These are phyloP conservation scores for Ensete ventricosum DNA, from an alignment of 176 grass and related monocot species.

Conservation along the genomic window DNA sequence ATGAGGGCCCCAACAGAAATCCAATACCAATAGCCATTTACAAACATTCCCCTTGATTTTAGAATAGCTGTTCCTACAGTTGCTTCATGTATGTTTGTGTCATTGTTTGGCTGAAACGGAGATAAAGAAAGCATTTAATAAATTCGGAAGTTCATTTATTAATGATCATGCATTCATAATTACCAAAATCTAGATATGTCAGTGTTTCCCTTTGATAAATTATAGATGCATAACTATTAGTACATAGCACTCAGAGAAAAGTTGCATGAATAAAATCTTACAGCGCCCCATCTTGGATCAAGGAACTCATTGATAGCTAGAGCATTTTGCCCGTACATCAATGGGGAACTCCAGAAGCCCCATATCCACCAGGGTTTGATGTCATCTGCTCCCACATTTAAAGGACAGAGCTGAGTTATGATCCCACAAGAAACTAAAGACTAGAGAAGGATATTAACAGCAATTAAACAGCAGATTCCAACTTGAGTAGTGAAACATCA, in stretches of 20 bases:
- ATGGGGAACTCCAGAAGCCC: slow-evolving; percentile 78
- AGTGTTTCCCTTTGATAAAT: background rate
- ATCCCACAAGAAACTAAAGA: too few species aligned
- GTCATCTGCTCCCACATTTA: background rate
- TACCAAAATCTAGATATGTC: background rate
- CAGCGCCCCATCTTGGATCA: slow-evolving; percentile 56
- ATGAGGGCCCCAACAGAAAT: slow-evolving; percentile 60
- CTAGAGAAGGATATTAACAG: too few species aligned
- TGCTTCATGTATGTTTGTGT: slow-evolving; percentile 37
- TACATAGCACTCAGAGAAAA: background rate
- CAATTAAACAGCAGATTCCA: background rate
- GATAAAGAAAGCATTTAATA: background rate
- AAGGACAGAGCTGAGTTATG: background rate
- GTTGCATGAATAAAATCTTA: slow-evolving; percentile 23
- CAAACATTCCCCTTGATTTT: slow-evolving; percentile 71
- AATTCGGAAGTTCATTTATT: background rate
- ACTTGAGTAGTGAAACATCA: background rate
- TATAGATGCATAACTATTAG: background rate
- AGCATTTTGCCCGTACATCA: slow-evolving; percentile 82
- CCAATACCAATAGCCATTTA: slow-evolving; percentile 54
- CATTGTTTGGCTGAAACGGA: slow-evolving; percentile 51
- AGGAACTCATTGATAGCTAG: slow-evolving; percentile 91
- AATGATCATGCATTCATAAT: background rate
- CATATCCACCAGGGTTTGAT: slow-evolving; percentile 94
- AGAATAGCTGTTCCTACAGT: slow-evolving; percentile 76